phyloP scores from a whole-genome alignment of 306 rosid genomes.

The Dryas drummondii region DNA sequence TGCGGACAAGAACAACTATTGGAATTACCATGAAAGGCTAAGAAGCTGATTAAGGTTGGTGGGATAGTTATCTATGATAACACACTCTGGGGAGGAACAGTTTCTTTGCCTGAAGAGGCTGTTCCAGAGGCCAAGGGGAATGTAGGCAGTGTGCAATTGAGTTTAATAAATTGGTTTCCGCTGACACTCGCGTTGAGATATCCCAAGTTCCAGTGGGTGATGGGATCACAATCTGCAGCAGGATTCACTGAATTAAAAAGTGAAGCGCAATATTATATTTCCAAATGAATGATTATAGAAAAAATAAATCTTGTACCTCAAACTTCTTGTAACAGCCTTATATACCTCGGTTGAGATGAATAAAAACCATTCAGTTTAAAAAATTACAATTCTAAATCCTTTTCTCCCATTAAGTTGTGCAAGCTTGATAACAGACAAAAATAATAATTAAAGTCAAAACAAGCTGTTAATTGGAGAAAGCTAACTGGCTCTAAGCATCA shows the following conservation, averaged over 20 bases:
- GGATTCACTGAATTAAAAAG: conserved; percentile 20
- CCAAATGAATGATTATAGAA: too few species aligned
- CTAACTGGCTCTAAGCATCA: conserved; percentile 2
- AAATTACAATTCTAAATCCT: too few species aligned
- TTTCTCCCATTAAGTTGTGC: too few species aligned
- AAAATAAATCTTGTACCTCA: too few species aligned
- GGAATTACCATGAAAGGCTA: conserved; percentile 56
- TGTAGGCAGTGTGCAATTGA: conserved; percentile 23
- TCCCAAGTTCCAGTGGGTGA: conserved; percentile 49
- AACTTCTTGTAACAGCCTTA: too few species aligned
- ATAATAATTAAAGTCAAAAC: not conserved
- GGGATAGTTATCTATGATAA: conserved; percentile 54
- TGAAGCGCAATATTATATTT: too few species aligned
- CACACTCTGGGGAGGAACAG: conserved; percentile 59
- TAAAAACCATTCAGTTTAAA: too few species aligned
- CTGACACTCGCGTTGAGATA: conserved; percentile 41
- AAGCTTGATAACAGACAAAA: too few species aligned
- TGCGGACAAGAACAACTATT: conserved; percentile 51
- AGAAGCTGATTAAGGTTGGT: conserved; percentile 46
- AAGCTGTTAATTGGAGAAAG: not conserved
- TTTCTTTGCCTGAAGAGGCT: conserved; percentile 36
- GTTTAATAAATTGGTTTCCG: conserved; percentile 41
- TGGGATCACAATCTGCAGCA: conserved; percentile 52
- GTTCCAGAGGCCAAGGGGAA: conserved; percentile 20
- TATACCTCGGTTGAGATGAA: too few species aligned